phyloP scores from a whole-genome alignment of 2,329 filamentous ascomycete genomes.

The Phaeosphaeria sp. region DNA sequence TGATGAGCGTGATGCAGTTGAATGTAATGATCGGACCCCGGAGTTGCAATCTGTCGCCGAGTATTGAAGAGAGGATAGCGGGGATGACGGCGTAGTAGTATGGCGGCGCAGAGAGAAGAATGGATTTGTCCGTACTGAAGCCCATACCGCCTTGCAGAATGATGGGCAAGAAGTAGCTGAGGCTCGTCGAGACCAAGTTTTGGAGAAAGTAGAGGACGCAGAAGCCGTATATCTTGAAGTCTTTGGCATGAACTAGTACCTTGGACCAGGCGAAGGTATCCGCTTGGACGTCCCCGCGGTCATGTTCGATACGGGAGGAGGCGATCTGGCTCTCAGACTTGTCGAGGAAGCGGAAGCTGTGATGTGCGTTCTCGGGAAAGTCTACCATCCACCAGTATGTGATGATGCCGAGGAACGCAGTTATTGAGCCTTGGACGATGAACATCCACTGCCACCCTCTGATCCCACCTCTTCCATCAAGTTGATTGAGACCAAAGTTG shows the following conservation, averaged over 20 bases:
- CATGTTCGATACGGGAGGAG: slow-evolving; percentile 64
- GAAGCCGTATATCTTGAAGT: slow-evolving; percentile 70
- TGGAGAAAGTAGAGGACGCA: slow-evolving; percentile 70
- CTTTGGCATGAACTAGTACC: slow-evolving; percentile 63
- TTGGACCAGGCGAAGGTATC: slow-evolving; percentile 64
- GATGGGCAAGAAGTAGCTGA: slow-evolving; percentile 71
- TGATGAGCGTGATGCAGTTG: slow-evolving; percentile 67
- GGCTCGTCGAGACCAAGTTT: slow-evolving; percentile 69
- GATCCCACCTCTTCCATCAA: slow-evolving; percentile 63
- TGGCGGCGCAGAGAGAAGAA: slow-evolving; percentile 70
- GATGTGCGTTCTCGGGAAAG: slow-evolving; percentile 68
- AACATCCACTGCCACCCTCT: slow-evolving; percentile 75
- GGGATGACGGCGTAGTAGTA: slow-evolving; percentile 73
- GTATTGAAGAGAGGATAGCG: slow-evolving; percentile 66
- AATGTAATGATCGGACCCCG: slow-evolving; percentile 70
- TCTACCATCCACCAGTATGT: slow-evolving; percentile 77
- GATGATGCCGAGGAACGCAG: slow-evolving; percentile 62
- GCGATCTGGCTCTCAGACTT: slow-evolving; percentile 64
- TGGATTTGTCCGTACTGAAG: slow-evolving; percentile 53
- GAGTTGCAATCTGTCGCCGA: slow-evolving; percentile 67
- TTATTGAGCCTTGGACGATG: slow-evolving; percentile 68
- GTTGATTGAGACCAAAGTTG: slow-evolving; percentile 72
- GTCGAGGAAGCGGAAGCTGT: slow-evolving; percentile 65
- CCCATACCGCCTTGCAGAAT: slow-evolving; percentile 61
- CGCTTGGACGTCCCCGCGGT: slow-evolving; percentile 66